Percentiles rank a stretch among this genome's conserved stretches.
These are phyloP conservation scores for Chimonanthus praecox DNA, from an alignment of 164 flowering plant species.

Conservation along the genomic window DNA sequence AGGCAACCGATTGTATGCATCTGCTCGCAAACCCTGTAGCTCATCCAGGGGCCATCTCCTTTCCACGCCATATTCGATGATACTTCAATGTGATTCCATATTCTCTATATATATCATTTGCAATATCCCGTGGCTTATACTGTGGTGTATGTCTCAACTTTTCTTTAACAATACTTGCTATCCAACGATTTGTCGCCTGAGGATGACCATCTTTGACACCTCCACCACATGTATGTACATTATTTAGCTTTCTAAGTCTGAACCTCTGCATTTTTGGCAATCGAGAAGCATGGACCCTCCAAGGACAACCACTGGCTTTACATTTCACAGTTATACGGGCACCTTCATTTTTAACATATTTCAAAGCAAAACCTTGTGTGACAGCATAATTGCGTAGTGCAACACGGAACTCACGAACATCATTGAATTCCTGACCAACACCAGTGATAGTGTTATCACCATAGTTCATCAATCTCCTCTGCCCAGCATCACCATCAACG, in stretches of 20 bases:
- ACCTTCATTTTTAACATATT: conserved; percentile 57
- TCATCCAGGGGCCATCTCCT: conserved; percentile 38
- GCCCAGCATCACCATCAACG: conserved; percentile 7
- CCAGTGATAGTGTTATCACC: conserved; percentile 66
- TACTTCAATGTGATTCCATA: conserved; percentile 44
- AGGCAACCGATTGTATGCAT: conserved; percentile 46
- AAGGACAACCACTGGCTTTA: conserved; percentile 56
- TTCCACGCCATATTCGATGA: conserved; percentile 48
- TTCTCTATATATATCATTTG: conserved; percentile 33
- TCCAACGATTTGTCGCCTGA: conserved; percentile 48
- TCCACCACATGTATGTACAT: conserved; percentile 65
- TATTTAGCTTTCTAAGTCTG: conserved; percentile 47
- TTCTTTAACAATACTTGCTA: conserved; percentile 40
- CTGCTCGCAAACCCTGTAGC: conserved; percentile 44
- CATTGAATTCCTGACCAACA: conserved; percentile 64
- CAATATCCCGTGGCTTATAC: conserved; percentile 44
- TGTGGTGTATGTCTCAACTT: conserved; percentile 41
- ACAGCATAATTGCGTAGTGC: conserved; percentile 70
- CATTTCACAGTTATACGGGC: conserved; percentile 67
- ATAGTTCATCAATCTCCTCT: conserved; percentile 28
- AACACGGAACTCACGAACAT: conserved; percentile 66
- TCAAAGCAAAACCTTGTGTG: conserved; percentile 59
- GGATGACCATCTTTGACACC: conserved; percentile 44
- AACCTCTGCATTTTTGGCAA: conserved; percentile 44
- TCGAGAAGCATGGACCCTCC: conserved; percentile 79